Evolutionary conservation across 192 early-diverging fungal species (phyloP).

Genomic region (Backusella westeae): DNA sequence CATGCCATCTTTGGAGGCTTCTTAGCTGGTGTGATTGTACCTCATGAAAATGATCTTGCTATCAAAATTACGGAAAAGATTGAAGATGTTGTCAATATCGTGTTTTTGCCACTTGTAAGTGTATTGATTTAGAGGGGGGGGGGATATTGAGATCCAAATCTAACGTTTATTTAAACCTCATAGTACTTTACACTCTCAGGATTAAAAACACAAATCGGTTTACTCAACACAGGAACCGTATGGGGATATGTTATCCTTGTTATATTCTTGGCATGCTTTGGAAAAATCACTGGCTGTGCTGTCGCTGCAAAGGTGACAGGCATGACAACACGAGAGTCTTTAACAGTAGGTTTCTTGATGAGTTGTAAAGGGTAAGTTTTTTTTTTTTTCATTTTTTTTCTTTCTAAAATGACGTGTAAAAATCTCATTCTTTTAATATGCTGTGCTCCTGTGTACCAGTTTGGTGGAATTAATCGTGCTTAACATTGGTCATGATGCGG

Average conservation of each 20-base stretch:
- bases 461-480: constrained; percentile 95
- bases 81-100: constrained; percentile 83
- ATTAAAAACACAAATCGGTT: constrained; percentile 82
- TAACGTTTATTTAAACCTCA: neutral
- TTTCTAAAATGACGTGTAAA: too few species aligned
- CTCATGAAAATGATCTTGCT: constrained; percentile 87
- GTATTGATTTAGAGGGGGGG: neutral
- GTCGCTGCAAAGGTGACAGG: constrained; percentile 65
- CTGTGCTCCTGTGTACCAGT: constrained; percentile 26
- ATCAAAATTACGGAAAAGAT: constrained; percentile 88
- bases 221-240: constrained; percentile 63
- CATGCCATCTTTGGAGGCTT: constrained; percentile 96
- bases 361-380: constrained; percentile 79
- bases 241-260: constrained; percentile 83
- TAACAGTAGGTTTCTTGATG: constrained; percentile 88
- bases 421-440: too few species aligned
- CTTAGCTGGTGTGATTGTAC: constrained; percentile 81
- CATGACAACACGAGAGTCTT: constrained; percentile 80
- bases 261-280: constrained; percentile 73
- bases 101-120: constrained; percentile 85
- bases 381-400: too few species aligned
- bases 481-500: constrained; percentile 86
- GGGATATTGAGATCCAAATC: too few species aligned
- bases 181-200: constrained; percentile 93
- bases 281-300: constrained; percentile 83